Conservation (phyloP, 2,329 filamentous ascomycete genomes). For the Cladosporium velox region DNA sequence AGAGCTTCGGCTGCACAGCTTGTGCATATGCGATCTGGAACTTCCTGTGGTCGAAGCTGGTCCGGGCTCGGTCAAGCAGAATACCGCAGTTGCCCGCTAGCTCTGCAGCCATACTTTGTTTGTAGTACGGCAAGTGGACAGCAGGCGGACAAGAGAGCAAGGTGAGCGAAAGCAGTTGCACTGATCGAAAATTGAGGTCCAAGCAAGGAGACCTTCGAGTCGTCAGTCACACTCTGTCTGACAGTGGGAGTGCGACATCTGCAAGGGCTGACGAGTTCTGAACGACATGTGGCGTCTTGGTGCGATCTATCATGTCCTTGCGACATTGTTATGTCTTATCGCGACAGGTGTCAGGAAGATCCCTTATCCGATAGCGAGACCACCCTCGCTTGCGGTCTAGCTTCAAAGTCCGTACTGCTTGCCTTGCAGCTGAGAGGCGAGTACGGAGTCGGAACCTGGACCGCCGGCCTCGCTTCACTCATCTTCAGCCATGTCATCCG, state of each 20-base stretch:
- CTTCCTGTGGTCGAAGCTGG: slow-evolving; percentile 21
- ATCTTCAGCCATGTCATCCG: slow-evolving; percentile 21
- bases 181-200: background rate
- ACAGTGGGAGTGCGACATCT: slow-evolving; percentile 7
- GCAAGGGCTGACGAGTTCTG: slow-evolving; percentile 19
- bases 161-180: background rate
- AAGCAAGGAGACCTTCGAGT: slow-evolving; percentile 17
- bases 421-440: background rate
- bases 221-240: slow-evolving; percentile 16
- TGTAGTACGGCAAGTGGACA: slow-evolving; percentile 16
- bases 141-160: background rate
- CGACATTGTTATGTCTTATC: slow-evolving; percentile 7
- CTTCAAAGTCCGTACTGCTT: background rate
- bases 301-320: slow-evolving; percentile 8
- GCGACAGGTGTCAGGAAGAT: slow-evolving; percentile 14
- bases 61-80: slow-evolving; percentile 20
- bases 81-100: slow-evolving; percentile 4
- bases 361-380: slow-evolving; percentile 3
- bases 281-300: slow-evolving; percentile 17
- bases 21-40: slow-evolving; percentile 15
- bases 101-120: slow-evolving; percentile 11
- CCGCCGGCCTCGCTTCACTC: background rate
- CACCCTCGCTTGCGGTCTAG: background rate
- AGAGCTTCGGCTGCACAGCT: slow-evolving; percentile 4
- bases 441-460: background rate